phyloP scores from a whole-genome alignment of 257 asterid species.

The Sherardia arvensis region DNA sequence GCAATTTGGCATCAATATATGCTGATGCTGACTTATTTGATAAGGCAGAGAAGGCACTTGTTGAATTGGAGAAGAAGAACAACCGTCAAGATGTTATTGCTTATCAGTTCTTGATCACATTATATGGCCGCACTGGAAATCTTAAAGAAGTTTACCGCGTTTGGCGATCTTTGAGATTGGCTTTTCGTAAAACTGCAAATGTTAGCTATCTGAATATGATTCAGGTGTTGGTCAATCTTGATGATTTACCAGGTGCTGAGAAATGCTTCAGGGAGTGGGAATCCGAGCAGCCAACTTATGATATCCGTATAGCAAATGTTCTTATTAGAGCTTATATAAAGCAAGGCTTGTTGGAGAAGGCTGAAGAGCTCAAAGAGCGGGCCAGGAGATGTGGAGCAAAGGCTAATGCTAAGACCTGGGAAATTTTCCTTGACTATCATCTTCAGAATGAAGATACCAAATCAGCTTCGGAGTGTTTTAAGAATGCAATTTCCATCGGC shows the following conservation, averaged over 20 bases:
- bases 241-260: conserved; percentile 93
- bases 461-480: conserved; percentile 47
- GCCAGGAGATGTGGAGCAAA: conserved; percentile 54
- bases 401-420: conserved; percentile 86
- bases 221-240: conserved; percentile 60
- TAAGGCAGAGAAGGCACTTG: conserved; percentile 75
- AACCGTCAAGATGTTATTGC: conserved; percentile 40
- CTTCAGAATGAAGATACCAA: conserved; percentile 46
- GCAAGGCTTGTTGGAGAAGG: conserved; percentile 49
- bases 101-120: conserved; percentile 70
- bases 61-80: conserved; percentile 79
- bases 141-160: conserved; percentile 72
- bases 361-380: conserved; percentile 50
- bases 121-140: conserved; percentile 79
- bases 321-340: conserved; percentile 69
- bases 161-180: conserved; percentile 90
- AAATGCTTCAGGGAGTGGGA: conserved; percentile 85
- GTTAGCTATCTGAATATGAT: conserved; percentile 86
- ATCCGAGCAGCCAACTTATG: conserved; percentile 42
- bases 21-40: conserved; percentile 59
- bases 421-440: conserved; percentile 61
- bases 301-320: conserved; percentile 65
- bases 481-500: conserved; percentile 50
- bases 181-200: conserved; percentile 70
- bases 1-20: conserved; percentile 89